A percentile compares a stretch with the other conserved stretches of the same genome.
Conservation (phyloP, 768 basidiomycete genomes). For the Russula emetica region DNA sequence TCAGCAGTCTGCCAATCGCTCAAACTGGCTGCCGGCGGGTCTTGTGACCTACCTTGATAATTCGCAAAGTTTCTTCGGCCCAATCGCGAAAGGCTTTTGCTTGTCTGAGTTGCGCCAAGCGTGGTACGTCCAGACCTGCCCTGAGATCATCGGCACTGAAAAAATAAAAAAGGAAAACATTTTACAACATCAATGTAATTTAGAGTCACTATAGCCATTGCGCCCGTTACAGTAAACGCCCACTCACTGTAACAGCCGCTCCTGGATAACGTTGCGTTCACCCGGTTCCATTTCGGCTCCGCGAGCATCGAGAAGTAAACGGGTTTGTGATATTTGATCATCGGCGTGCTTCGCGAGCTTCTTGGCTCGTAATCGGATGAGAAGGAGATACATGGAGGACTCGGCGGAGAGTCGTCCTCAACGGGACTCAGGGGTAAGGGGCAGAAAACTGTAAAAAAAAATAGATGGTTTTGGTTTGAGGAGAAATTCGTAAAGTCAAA, state of each 20-base stretch:
- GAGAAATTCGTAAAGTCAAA: not conserved
- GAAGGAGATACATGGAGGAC: not conserved
- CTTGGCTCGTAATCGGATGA: not conserved
- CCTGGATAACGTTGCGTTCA: not conserved
- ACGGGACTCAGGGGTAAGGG: not conserved
- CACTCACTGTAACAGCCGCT: conserved; percentile 1
- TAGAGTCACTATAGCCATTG: not conserved
- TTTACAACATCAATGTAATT: too few species aligned
- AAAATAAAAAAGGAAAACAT: not conserved
- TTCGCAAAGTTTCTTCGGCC: not conserved
- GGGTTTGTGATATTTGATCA: not conserved
- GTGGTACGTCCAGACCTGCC: not conserved
- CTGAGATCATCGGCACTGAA: not conserved
- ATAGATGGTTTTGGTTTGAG: too few species aligned
- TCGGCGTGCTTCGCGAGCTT: not conserved
- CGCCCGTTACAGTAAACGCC: too few species aligned
- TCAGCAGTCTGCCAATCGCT: not conserved
- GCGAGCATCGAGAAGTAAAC: not conserved
- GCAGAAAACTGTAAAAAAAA: too few species aligned
- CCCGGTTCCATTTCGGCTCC: not conserved
- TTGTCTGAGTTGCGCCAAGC: not conserved
- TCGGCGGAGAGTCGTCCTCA: too few species aligned
- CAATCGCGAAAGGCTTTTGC: not conserved
- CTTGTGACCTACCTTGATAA: not conserved
- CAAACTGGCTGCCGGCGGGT: too few species aligned